Evolutionary conservation across 352 stramenopile genomes (phyloP).

Genomic region (Phytophthora niederhauseri): DNA sequence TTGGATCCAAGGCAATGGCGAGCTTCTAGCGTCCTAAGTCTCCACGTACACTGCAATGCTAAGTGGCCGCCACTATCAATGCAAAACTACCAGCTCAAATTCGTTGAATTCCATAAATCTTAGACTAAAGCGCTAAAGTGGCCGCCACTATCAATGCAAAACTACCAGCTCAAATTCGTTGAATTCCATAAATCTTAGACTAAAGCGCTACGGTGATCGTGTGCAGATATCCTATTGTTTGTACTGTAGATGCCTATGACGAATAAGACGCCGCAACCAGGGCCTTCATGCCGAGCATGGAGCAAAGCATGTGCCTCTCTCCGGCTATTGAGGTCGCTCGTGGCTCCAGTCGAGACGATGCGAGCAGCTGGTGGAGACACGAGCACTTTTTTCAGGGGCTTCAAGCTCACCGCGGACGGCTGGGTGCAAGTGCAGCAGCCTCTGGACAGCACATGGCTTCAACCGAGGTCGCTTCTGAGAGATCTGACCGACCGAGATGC

Average conservation of each 20-base stretch:
- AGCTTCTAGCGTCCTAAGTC: not conserved
- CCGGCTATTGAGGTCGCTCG: conserved; percentile 23
- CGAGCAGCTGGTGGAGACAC: conserved; percentile 17
- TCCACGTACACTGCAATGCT: not conserved
- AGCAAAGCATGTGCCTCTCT: conserved; percentile 25
- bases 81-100: too few species aligned
- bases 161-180: not conserved
- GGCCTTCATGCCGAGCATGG: conserved; percentile 5
- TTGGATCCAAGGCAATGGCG: not conserved
- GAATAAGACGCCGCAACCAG: conserved; percentile 24
- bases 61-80: not conserved
- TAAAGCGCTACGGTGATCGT: not conserved
- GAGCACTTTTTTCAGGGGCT: conserved; percentile 27
- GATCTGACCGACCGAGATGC: not conserved
- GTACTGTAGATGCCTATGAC: not conserved
- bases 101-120: conserved; percentile 4
- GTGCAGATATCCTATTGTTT: not conserved
- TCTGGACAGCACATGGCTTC: conserved; percentile 17
- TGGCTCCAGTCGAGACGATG: conserved; percentile 27
- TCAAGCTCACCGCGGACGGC: conserved; percentile 12
- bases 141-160: not conserved
- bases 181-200: conserved; percentile 1
- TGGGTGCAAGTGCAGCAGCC: conserved; percentile 17
- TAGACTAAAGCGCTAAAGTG: not conserved
- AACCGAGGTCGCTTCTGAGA: not conserved